Conservation (phyloP, 23 red algal species). For the Gracilariopsis chorda region DNA sequence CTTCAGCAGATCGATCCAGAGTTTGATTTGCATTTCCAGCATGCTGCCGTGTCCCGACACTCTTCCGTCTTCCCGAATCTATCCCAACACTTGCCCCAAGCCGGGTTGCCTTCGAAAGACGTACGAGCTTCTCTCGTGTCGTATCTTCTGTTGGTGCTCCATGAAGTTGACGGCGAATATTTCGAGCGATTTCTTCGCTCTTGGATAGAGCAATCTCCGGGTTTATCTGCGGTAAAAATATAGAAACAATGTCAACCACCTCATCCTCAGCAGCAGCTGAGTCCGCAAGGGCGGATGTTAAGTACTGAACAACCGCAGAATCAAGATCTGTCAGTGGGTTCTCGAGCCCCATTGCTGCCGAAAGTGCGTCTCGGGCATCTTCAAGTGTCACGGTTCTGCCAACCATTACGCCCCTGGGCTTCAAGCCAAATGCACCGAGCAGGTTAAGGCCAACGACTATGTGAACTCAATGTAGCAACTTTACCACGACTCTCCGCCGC, state of each 20-base stretch:
- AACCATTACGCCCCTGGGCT: too few relatives aligned
- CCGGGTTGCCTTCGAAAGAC: constrained; percentile 63
- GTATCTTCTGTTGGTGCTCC: constrained; percentile 40
- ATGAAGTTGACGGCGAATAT: constrained; percentile 62
- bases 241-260: constrained; percentile 30
- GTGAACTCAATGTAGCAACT: too few relatives aligned
- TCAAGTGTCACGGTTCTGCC: not conserved
- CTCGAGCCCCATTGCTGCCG: not conserved
- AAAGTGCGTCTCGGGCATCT: not conserved
- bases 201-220: not conserved
- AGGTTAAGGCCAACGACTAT: too few relatives aligned
- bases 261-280: constrained; percentile 60
- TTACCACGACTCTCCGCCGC: too few relatives aligned
- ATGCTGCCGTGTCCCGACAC: not conserved
- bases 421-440: too few relatives aligned
- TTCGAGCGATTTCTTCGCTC: constrained; percentile 9
- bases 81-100: constrained; percentile 59
- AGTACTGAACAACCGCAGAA: constrained; percentile 47
- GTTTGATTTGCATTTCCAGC: constrained; percentile 78
- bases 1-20: constrained; percentile 85
- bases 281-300: constrained; percentile 45
- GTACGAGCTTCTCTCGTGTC: constrained; percentile 15
- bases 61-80: not conserved
- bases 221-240: constrained; percentile 55
- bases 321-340: constrained; percentile 48